Base-by-base conservation (phyloP, 805 yeast species). In the Suhomyces faveliae region DNA sequence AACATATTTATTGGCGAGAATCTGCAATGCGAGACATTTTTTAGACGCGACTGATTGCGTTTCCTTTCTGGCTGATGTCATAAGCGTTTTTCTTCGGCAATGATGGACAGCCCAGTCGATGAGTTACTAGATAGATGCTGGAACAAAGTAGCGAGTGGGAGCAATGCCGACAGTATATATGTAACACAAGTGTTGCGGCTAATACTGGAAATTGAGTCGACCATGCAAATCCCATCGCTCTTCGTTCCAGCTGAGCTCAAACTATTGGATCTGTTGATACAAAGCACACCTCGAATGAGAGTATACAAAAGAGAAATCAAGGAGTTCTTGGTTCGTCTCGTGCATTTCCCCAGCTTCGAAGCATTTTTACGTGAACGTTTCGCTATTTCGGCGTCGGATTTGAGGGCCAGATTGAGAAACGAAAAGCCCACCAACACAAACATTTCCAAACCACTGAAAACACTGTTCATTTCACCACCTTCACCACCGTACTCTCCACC, bases 251-350 rank as follows among this genome's bases (percentile, higher is more conserved):
- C 47, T 15, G 59, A 55, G 35, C 23, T 50, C 9, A 37, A 44
- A n/a, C 30, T 49, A 11, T 43, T 55, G 33, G 40, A 45, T 12
- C 51, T 47, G 37, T 48, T 53, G 46, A 45, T 50, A 19, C 42
- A 17, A 13, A 50, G 40, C 15, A 51, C 38, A 13, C 58, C 58
- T 2, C 24, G 13, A 29, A 40, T 49, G 46, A 51, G 47, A 40
- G 51, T 68, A 12, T 56, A 54, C 41, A 60, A 55, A 43, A 33
- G 43, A 2, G 67, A 66, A 25, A 52, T 66, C 15, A 46, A 54
- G 22, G 50, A 52, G 39, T 66, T 68, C 46, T 10, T 68, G 6
- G 43, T 63, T 17, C 60, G 56, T 22, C 47, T 67, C 25, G 64
- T 61, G 3, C 55, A 57, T 8, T 50, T 51, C 35, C 15, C 48